These are phyloP conservation scores for Aschersonia sp. DNA, from an alignment of 2,329 filamentous ascomycete genomes.

Conservation along the genomic window DNA sequence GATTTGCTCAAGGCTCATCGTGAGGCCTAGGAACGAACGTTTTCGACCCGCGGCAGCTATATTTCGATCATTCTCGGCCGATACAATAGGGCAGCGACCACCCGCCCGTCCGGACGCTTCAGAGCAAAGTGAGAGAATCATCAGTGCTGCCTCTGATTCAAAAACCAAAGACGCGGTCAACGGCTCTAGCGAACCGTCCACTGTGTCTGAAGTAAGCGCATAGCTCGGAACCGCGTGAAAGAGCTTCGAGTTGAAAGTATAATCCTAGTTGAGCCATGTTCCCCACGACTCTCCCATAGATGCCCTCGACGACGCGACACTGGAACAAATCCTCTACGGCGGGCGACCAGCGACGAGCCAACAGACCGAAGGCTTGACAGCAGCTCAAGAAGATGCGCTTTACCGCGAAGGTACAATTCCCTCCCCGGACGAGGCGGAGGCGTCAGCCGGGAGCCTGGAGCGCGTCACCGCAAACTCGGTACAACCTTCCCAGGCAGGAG, in stretches of 20 bases:
- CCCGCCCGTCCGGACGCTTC: neutral
- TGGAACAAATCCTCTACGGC: slow-evolving; percentile 22
- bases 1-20: too few relatives aligned
- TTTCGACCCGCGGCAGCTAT: too few relatives aligned
- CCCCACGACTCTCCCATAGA: slow-evolving; percentile 7
- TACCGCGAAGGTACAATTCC: slow-evolving; percentile 27
- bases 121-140: neutral
- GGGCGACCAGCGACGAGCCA: slow-evolving; percentile 16
- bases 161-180: too few relatives aligned
- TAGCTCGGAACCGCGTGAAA: neutral
- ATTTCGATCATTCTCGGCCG: slow-evolving; percentile 16
- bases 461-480: slow-evolving; percentile 7
- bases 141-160: neutral
- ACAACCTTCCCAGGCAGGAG: slow-evolving; percentile 5
- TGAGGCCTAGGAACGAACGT: too few relatives aligned
- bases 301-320: slow-evolving; percentile 18
- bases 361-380: slow-evolving; percentile 20
- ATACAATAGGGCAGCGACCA: slow-evolving; percentile 8
- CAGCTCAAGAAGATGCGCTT: slow-evolving; percentile 28
- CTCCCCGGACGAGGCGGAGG: slow-evolving; percentile 17
- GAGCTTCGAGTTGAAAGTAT: neutral
- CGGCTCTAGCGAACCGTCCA: too few relatives aligned
- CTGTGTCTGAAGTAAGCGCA: too few relatives aligned
- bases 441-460: slow-evolving; percentile 11
- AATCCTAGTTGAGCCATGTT: neutral